These are phyloP conservation scores for Phaeosphaeriaceae sp. DNA, from an alignment of 2,329 filamentous ascomycete genomes.

Conservation along the genomic window DNA sequence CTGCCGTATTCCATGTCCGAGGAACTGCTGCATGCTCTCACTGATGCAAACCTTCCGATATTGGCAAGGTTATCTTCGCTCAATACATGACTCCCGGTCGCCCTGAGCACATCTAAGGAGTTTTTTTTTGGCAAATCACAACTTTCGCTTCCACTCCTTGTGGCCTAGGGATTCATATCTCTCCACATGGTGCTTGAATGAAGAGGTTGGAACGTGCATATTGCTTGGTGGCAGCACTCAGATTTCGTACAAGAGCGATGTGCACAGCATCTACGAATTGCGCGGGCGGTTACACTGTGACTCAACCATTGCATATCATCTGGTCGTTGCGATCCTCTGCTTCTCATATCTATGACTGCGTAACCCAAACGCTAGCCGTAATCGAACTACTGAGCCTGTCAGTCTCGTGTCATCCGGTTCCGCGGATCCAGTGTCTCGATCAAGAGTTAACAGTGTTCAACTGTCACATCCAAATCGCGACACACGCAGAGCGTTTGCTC, in stretches of 20 bases:
- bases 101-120: too few species aligned
- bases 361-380: conserved; percentile 1
- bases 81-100: too few species aligned
- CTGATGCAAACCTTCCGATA: neutral
- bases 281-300: conserved; percentile 10
- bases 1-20: conserved; percentile 14
- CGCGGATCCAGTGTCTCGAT: conserved; percentile 1
- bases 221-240: too few species aligned
- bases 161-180: too few species aligned
- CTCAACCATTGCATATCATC: neutral
- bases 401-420: conserved; percentile 16
- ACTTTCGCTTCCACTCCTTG: too few species aligned
- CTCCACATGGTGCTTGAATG: too few species aligned
- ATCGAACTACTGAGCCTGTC: conserved; percentile 17
- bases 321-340: neutral
- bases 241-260: too few species aligned
- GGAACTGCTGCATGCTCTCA: conserved; percentile 10
- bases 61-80: neutral
- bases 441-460: neutral
- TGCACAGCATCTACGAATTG: conserved; percentile 18
- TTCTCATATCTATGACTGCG: neutral
- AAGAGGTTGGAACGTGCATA: too few species aligned
- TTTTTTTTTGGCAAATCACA: too few species aligned
- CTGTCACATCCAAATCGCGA: too few species aligned
- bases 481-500: too few species aligned